phyloP scores from a whole-genome alignment of 257 asterid species.

The Rehmannia glutinosa region DNA sequence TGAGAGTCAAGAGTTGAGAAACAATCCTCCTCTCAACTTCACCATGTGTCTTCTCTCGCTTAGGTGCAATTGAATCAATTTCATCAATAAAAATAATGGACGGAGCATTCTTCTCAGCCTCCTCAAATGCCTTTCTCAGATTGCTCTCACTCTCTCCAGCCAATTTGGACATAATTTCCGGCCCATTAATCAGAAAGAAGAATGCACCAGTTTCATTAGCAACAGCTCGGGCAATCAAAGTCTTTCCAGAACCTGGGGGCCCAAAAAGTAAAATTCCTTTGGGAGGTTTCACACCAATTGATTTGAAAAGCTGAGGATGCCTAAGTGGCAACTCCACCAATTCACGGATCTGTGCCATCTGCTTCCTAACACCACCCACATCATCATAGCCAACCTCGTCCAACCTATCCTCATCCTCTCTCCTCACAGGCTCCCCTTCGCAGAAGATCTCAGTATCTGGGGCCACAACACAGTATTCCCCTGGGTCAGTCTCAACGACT shows the following conservation, averaged over 20 bases:
- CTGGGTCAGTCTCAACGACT: constrained; percentile 50
- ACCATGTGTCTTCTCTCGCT: constrained; percentile 53
- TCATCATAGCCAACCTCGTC: constrained; percentile 56
- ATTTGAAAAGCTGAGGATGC: constrained; percentile 56
- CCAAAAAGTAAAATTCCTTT: constrained; percentile 50
- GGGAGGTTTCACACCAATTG: constrained; percentile 53
- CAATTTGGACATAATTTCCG: too few species aligned
- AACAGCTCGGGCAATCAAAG: constrained; percentile 49
- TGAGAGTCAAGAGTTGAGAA: constrained; percentile 49
- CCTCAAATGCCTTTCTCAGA: constrained; percentile 53
- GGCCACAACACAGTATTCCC: constrained; percentile 51
- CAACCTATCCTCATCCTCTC: constrained; percentile 49
- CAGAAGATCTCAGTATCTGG: constrained; percentile 59
- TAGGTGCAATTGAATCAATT: constrained; percentile 50
- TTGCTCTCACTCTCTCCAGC: constrained; percentile 62
- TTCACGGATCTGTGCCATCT: constrained; percentile 55
- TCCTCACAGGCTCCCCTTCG: constrained; percentile 51
- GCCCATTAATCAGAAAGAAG: constrained; percentile 51
- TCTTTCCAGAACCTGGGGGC: too few species aligned
- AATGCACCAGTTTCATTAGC: constrained; percentile 57
- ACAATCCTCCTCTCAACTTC: constrained; percentile 61
- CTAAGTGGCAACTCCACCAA: constrained; percentile 50
- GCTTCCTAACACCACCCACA: constrained; percentile 53
- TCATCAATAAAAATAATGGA: too few species aligned
- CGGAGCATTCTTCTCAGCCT: constrained; percentile 58